Evolutionary conservation across 306 rosid genomes (phyloP), one percentile per base, ranked within the genome.

Genomic region (Casuarina equisetifolia): DNA sequence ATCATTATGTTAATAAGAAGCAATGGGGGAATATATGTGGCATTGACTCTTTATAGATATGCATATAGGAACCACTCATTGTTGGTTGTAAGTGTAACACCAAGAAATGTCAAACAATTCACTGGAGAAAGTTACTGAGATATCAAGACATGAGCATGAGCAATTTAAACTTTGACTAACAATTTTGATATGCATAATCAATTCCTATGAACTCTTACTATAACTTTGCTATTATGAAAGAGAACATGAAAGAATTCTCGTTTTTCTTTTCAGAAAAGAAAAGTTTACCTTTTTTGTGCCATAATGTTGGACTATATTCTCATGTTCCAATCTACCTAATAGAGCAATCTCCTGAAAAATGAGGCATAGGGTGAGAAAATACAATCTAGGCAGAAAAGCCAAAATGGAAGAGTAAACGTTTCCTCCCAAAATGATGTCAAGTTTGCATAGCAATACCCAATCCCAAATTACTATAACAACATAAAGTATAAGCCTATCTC

Each of bases 241-340:
- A 79, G 74, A 69, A 48, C 70, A 76, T 59, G 0, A 25, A 25
- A 25, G 32, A 25, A 25, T 25, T 25, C 32, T 25, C 32, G 1
- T 25, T 25, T 25, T 25, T 25, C 32, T 25, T 25, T 25, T 25
- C 32, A 25, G 32, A 25, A 25, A 69, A 48, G 25, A 70, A 59
- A 1, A 72, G 5, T n/a, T 39, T 91, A 91, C 98, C 97, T 78
- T 92, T 55, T 85, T 85, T 9, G 97, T 95, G 82, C 97, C 98
- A 45, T 84, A 85, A 79, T 95, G 92, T 82, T 85, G 97, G 66
- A 95, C 98, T 87, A 95, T 91, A 83, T 95, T 95, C 76, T 88
- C 94, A 49, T 95, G 98, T 84, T 95, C 97, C 66, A 92, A 95
- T 81, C 86, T 92, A 71, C 98, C 90, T 87, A 95, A 79, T 74